Base-by-base conservation (phyloP, 345 rosid genomes). In the Hirschfeldia incana region DNA sequence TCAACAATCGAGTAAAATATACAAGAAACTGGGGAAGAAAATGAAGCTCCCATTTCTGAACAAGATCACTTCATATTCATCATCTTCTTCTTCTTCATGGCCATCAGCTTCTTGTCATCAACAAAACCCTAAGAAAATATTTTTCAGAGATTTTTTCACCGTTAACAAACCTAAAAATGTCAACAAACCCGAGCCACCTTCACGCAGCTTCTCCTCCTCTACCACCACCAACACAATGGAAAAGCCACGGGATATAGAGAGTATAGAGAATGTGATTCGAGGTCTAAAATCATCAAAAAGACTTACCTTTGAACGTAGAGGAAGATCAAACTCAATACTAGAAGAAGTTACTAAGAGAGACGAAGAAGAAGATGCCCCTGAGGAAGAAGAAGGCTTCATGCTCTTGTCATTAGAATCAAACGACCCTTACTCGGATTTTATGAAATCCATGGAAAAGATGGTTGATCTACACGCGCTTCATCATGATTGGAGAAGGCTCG, bases 381-480 rank as follows among this genome's bases (percentile, higher is more conserved):
- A 3, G 1, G 85, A 89, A 58, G 84, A 87, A 75, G 91, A 86
- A 67, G 86, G 94, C 33, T 88, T 90, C 49, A 89, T 88, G 30
- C 84, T 83, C 17, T 42, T 93, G 17, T 84, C 93, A 1, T 75
- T 95, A 89, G 96, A 93, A 51, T 91, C 99, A 0, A 92, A 85
- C 30, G 86, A 93, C 62, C 99, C 98, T 0, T 91, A 93, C 58
- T 29, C 58, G 3, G 99, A 95, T 69, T 95, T 95, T 81, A 85
- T 87, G 78, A 80, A 83, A n/a, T 91, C 97, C 0, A 95, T 95
- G 98, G 97, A 91, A 84, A 91, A 91, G 77, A 95, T 95, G 93
- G 98, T 91, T 76, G 86, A 86, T 80, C 80, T 85, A 28, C 86
- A 88, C 69, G 87, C 87, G 42, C 59, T 91, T 74, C 85, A 89